Base-by-base conservation (phyloP, 1,284 basidiomycete genomes). In the Pyrrhoderma noxium region DNA sequence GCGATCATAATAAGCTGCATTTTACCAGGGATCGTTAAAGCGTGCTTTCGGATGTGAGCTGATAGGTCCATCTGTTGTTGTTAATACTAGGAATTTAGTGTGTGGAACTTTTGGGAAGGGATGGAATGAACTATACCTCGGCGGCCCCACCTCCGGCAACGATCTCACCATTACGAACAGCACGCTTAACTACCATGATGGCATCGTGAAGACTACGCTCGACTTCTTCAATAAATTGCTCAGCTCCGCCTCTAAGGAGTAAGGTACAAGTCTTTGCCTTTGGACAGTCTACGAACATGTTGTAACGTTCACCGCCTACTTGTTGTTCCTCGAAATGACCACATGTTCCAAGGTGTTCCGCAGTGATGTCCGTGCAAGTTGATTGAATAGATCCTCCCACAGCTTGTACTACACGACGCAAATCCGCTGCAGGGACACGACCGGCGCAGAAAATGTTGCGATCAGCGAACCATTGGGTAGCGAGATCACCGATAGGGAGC, bases 381-480 rank as follows among this genome's bases (percentile, higher is more conserved):
- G 92, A 93, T 67, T 99, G 96, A 52, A 98, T 78, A 21, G 90
- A 82, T 8, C 96, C 96, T 42, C 96, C 96, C 35, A 94, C 92
- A 31, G 96, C 96, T 65, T 97, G 91, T 16, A 94, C 89, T 2
- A 98, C 95, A 51, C 96, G 80, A 65, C 93, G 88, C 57, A 99
- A 75, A 68, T 99, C 96, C 46, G 82, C 92, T 2, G 85, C 82
- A 21, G 87, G 80, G 23, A 99, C 96, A 55, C 96, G 89, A 47
- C 96, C 96, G 52, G 96, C 96, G 61, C 96, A 99, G 77, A 99
- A 99, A 63, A 99, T 98, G 65, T 97, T 88, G 43, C 96, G 85
- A 72, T 99, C 96, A 44, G 96, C 95, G 66, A 99, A 99, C 86
- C 94, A 99, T 66, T 99, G 96, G 2, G 96, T 99, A 3, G 96